Evolutionary conservation across 805 yeast species (phyloP).

Genomic region (Torulaspora franciscae): DNA sequence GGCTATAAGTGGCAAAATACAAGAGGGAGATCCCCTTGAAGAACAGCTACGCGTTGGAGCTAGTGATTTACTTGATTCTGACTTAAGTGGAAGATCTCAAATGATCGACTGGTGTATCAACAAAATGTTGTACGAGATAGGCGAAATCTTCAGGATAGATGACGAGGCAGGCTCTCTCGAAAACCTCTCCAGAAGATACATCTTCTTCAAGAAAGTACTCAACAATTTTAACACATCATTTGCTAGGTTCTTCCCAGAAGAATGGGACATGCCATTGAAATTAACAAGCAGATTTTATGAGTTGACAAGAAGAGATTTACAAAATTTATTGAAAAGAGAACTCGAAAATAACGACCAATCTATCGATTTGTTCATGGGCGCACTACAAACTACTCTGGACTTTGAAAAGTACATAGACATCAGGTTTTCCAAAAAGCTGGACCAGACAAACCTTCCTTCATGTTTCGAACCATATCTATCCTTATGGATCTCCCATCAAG

Average conservation of each 20-base stretch:
- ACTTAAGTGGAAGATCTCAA: slow-evolving; percentile 53
- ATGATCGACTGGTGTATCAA: slow-evolving; percentile 70
- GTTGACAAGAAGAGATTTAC: slow-evolving; percentile 63
- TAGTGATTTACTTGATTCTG: slow-evolving; percentile 62
- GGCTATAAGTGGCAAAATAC: slow-evolving; percentile 15
- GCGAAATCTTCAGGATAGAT: slow-evolving; percentile 62
- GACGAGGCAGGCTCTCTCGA: slow-evolving; percentile 96
- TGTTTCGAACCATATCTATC: slow-evolving; percentile 82
- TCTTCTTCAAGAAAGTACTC: slow-evolving; percentile 71
- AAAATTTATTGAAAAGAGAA: slow-evolving; percentile 45
- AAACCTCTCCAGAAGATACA: slow-evolving; percentile 73
- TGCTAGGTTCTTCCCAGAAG: slow-evolving; percentile 53
- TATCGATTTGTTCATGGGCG: slow-evolving; percentile 59
- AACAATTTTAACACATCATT: slow-evolving; percentile 52
- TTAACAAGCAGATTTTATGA: slow-evolving; percentile 61
- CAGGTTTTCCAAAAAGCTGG: slow-evolving; percentile 48
- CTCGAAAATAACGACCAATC: slow-evolving; percentile 43
- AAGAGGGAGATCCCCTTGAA: slow-evolving; percentile 18
- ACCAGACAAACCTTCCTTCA: slow-evolving; percentile 46
- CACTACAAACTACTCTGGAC: slow-evolving; percentile 72
- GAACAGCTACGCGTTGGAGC: slow-evolving; percentile 48
- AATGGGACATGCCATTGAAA: slow-evolving; percentile 66
- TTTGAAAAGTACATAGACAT: slow-evolving; percentile 72
- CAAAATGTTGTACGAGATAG: slow-evolving; percentile 65
- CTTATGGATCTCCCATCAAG: slow-evolving; percentile 86